Evolutionary conservation across 169 alveolate species (phyloP).

Genomic region (Theileria sp.): DNA sequence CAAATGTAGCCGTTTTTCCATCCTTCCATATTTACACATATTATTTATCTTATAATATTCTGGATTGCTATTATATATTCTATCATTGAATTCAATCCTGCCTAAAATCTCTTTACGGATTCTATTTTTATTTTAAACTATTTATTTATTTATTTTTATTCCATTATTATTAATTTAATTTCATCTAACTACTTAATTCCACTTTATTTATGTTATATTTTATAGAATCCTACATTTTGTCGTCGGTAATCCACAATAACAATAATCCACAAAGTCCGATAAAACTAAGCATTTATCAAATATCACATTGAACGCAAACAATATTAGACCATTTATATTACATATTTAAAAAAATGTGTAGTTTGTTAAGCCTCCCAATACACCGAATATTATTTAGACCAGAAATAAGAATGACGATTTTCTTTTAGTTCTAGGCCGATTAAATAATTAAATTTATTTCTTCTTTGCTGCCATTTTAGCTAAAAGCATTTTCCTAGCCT

Average conservation of each 20-base stretch:
- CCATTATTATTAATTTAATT: neutral
- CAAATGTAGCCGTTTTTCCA: neutral
- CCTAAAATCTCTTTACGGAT: neutral
- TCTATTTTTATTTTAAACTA: neutral
- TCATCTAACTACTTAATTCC: neutral
- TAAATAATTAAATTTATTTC: conserved; percentile 29
- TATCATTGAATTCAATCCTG: neutral
- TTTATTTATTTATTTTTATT: too few relatives aligned
- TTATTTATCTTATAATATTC: neutral
- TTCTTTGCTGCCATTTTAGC: conserved; percentile 62
- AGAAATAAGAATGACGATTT: neutral
- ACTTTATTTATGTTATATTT: neutral
- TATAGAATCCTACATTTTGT: neutral
- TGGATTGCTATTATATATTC: neutral
- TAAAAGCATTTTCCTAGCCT: conserved; percentile 59
- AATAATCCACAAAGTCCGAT: neutral
- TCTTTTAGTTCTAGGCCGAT: neutral
- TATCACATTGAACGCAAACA: neutral
- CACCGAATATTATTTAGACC: neutral
- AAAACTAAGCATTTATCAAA: too few relatives aligned
- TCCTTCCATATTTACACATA: neutral
- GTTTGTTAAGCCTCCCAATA: neutral
- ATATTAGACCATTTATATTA: neutral
- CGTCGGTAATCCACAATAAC: neutral
- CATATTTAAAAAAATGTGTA: neutral